phyloP scores from a whole-genome alignment of 1,284 basidiomycete genomes.

The Sanghuangporus sanghuang region DNA sequence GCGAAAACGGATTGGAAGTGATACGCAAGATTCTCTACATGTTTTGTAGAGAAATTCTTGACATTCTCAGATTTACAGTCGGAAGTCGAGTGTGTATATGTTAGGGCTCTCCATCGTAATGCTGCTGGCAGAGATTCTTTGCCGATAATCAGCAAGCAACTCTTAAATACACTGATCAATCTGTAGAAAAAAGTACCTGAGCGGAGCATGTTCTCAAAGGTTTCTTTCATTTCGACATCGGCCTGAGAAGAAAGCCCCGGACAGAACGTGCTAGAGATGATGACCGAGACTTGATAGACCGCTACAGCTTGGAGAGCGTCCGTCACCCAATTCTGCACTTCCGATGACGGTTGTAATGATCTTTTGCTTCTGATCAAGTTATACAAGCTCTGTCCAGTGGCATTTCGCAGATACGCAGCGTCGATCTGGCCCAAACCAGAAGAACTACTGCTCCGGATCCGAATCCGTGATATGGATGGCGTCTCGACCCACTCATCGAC shows the following conservation, averaged over 20 bases:
- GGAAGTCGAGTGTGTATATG: not conserved
- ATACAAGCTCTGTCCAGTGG: not conserved
- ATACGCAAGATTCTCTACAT: no score
- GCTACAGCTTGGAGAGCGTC: not conserved
- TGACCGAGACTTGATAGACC: not conserved
- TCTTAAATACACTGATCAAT: not conserved
- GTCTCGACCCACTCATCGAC: not conserved
- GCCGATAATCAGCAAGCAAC: not conserved
- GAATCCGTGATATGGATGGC: not conserved
- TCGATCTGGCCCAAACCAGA: not conserved
- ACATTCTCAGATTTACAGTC: not conserved
- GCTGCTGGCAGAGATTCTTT: conserved; percentile 1
- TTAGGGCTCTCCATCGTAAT: not conserved
- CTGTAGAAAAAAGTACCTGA: not conserved
- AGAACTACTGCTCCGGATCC: no score
- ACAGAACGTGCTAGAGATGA: not conserved
- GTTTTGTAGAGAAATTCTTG: not conserved
- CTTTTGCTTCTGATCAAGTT: not conserved
- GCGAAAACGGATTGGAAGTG: not conserved
- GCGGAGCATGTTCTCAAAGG: not conserved
- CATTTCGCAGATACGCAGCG: not conserved
- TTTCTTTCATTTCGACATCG: not conserved
- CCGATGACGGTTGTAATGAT: not conserved
- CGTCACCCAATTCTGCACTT: not conserved
- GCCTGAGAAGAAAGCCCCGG: not conserved